Percentiles rank a stretch among this genome's conserved stretches.
Conservation (phyloP, 441 rosid genomes). For the Jatropha podagrica region DNA sequence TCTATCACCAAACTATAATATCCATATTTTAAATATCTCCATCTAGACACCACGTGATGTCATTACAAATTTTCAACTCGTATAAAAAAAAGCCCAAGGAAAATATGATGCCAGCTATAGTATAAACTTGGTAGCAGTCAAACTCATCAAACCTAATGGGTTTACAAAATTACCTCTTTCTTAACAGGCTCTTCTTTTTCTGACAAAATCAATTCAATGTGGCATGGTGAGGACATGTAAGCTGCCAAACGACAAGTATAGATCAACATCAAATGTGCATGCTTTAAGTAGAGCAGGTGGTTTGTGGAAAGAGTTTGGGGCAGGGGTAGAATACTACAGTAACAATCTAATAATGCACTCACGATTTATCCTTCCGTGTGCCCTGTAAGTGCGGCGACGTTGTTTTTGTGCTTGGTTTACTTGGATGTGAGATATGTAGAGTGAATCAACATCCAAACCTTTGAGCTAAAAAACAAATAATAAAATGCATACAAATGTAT, state of each 20-base stretch:
- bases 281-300: neutral
- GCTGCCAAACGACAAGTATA: constrained; percentile 43
- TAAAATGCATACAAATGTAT: neutral
- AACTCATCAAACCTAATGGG: neutral
- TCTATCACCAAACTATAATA: neutral
- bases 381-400: constrained; percentile 85
- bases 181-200: constrained; percentile 91
- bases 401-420: constrained; percentile 96
- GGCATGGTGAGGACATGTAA: constrained; percentile 92
- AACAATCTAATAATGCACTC: constrained; percentile 26
- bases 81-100: neutral
- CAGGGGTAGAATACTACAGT: neutral
- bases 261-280: neutral
- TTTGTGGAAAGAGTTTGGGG: neutral
- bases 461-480: constrained; percentile 56
- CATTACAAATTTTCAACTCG: neutral
- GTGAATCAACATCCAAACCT: constrained; percentile 86
- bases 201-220: constrained; percentile 76
- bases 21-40: neutral
- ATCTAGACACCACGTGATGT: neutral
- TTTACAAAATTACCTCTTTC: constrained; percentile 61
- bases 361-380: constrained; percentile 97
- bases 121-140: neutral
- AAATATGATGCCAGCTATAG: neutral
- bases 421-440: constrained; percentile 80